Evolutionary conservation across 352 stramenopile genomes (phyloP).

Genomic region (Phytophthora quininea): DNA sequence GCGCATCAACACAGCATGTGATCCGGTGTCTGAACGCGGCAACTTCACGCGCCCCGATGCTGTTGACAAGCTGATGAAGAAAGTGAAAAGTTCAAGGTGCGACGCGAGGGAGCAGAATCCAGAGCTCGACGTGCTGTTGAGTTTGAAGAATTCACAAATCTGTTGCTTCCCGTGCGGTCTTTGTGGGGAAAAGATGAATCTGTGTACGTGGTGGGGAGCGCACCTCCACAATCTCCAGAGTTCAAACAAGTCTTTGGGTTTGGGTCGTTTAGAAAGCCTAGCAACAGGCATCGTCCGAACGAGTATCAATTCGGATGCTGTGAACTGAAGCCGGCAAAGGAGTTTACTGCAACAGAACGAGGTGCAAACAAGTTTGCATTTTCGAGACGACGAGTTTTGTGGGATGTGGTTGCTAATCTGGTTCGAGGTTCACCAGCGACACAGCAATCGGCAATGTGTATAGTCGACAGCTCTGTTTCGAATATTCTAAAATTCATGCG

Average conservation of each 20-base stretch:
- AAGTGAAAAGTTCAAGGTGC: background rate
- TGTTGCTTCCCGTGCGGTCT: constrained; percentile 4
- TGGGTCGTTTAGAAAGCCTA: no score
- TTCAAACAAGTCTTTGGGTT: background rate
- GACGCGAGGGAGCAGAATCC: background rate
- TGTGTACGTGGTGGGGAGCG: background rate
- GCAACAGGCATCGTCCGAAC: no score
- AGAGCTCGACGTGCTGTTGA: constrained; percentile 8
- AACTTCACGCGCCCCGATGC: constrained; percentile 12
- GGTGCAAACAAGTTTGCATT: constrained; percentile 12
- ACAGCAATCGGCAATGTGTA: constrained; percentile 16
- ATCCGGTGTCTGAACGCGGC: constrained; percentile 7
- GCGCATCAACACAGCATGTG: background rate
- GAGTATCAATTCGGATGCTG: background rate
- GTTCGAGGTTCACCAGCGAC: constrained; percentile 14
- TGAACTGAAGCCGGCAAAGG: constrained; percentile 9
- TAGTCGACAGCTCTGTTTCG: constrained; percentile 9
- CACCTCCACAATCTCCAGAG: background rate
- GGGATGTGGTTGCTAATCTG: constrained; percentile 8
- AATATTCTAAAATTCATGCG: background rate
- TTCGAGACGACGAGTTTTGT: constrained; percentile 14
- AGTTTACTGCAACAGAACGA: constrained; percentile 9
- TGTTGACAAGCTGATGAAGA: constrained; percentile 5
- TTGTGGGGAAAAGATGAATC: background rate
- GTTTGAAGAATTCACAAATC: constrained; percentile 17